Conservation (phyloP, 805 yeast genomes). For the Candida xiaguanensis region DNA sequence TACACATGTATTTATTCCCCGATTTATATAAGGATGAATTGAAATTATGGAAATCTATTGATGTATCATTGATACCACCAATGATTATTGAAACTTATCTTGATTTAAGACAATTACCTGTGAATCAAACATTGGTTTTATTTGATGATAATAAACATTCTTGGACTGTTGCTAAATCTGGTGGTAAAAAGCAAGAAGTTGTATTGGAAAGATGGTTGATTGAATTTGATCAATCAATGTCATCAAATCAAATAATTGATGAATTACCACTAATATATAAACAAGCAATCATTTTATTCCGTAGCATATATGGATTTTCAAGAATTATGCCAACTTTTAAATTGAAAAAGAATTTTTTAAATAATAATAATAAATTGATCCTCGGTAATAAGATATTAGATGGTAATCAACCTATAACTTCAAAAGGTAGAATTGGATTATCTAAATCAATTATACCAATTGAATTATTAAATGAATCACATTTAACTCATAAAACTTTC, state of each 20-base stretch:
- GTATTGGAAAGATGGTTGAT: conserved; percentile 93
- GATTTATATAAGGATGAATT: conserved; percentile 52
- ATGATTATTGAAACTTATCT: conserved; percentile 80
- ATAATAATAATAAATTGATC: conserved; percentile 23
- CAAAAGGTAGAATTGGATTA: conserved; percentile 82
- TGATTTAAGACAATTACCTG: conserved; percentile 56
- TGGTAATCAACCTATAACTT: conserved; percentile 73
- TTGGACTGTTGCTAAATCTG: conserved; percentile 54
- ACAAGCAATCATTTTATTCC: conserved; percentile 66
- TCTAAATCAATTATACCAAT: conserved; percentile 55
- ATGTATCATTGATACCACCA: conserved; percentile 59
- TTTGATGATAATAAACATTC: conserved; percentile 50
- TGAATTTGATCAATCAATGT: conserved; percentile 60
- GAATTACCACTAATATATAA: conserved; percentile 72
- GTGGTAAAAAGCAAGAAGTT: conserved; percentile 70
- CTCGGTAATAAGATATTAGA: conserved; percentile 65
- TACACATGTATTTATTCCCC: conserved; percentile 39
- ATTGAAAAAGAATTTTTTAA: conserved; percentile 36
- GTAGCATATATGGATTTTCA: conserved; percentile 65
- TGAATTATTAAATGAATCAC: conserved; percentile 31
- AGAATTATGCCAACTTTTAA: conserved; percentile 71
- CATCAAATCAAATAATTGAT: conserved; percentile 24
- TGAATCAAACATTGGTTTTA: conserved; percentile 57
- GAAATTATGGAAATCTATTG: conserved; percentile 54
- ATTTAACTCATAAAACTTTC: conserved; percentile 59